These are phyloP conservation scores for Phytophthora foliorum DNA, from an alignment of 352 stramenopile species.

Conservation along the genomic window DNA sequence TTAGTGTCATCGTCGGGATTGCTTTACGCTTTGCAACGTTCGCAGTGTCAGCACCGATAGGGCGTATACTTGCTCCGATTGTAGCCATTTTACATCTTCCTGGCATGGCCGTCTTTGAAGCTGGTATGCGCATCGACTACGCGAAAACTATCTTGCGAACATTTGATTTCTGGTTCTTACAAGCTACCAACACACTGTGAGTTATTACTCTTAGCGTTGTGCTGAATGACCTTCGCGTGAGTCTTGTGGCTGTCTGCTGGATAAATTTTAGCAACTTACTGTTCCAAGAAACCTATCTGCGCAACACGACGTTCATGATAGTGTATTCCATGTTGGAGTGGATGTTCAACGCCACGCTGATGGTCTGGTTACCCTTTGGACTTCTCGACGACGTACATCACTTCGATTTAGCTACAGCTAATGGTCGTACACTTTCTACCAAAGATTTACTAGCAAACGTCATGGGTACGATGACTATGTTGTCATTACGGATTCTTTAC, in stretches of 20 bases:
- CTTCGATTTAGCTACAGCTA: conserved; percentile 11
- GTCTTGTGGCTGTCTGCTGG: conserved; percentile 17
- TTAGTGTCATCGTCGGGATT: background rate
- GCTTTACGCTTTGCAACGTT: conserved; percentile 8
- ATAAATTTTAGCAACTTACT: conserved; percentile 17
- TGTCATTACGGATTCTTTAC: conserved; percentile 22
- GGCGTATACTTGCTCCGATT: conserved; percentile 11
- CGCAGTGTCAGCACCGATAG: background rate
- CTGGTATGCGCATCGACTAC: conserved; percentile 23
- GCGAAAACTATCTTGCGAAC: conserved; percentile 20
- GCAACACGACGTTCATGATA: conserved; percentile 13
- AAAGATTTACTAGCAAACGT: conserved; percentile 31
- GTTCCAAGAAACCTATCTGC: conserved; percentile 26
- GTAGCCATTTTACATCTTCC: conserved; percentile 17
- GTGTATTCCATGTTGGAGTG: conserved; percentile 4
- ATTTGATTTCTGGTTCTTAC: conserved; percentile 33
- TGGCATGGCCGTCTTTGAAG: conserved; percentile 11
- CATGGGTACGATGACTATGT: conserved; percentile 23
- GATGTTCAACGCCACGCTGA: conserved; percentile 14
- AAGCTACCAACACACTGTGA: conserved; percentile 23
- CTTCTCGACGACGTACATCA: conserved; percentile 22
- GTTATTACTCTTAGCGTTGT: conserved; percentile 6
- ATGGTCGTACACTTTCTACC: conserved; percentile 10
- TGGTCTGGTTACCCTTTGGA: conserved; percentile 4
- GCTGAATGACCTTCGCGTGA: conserved; percentile 11